phyloP scores from a whole-genome alignment of 495 filamentous ascomycete species.

The Recurvomyces mirabilis region DNA sequence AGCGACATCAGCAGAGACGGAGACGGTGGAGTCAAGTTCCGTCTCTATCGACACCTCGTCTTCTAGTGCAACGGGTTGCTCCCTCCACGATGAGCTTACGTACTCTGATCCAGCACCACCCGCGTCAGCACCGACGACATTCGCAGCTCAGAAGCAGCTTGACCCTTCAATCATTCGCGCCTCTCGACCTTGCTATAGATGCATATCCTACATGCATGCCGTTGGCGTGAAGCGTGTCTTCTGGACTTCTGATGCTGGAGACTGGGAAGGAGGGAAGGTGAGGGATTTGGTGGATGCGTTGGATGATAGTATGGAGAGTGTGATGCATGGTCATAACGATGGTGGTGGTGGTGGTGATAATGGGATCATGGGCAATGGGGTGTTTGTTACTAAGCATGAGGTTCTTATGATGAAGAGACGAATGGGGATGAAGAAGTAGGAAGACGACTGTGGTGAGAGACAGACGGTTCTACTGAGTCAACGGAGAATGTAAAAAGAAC shows the following conservation, averaged over 20 bases:
- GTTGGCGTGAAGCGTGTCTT: slow-evolving; percentile 45
- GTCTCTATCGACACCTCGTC: background rate
- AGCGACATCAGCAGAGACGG: no score
- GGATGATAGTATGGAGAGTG: slow-evolving; percentile 23
- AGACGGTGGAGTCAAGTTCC: no score
- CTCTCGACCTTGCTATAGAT: slow-evolving; percentile 42
- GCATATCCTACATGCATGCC: slow-evolving; percentile 39
- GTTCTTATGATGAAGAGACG: slow-evolving; percentile 36
- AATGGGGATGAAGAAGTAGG: no score
- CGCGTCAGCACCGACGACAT: no score
- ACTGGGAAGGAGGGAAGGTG: slow-evolving; percentile 42
- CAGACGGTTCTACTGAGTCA: no score
- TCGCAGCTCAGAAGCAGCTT: no score
- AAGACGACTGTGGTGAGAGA: no score
- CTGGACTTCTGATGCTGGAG: slow-evolving; percentile 38
- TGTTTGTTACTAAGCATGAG: slow-evolving; percentile 45
- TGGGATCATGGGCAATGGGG: slow-evolving; percentile 17
- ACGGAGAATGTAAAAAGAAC: no score
- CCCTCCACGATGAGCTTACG: no score
- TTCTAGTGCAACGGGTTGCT: background rate
- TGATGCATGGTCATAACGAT: no score
- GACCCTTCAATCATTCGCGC: slow-evolving; percentile 12
- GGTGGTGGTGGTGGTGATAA: slow-evolving; percentile 5
- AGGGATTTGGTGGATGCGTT: slow-evolving; percentile 38
- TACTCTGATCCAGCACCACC: no score